Conservation (phyloP, 2,329 filamentous ascomycete genomes). For the Sclerotinia nivalis region DNA sequence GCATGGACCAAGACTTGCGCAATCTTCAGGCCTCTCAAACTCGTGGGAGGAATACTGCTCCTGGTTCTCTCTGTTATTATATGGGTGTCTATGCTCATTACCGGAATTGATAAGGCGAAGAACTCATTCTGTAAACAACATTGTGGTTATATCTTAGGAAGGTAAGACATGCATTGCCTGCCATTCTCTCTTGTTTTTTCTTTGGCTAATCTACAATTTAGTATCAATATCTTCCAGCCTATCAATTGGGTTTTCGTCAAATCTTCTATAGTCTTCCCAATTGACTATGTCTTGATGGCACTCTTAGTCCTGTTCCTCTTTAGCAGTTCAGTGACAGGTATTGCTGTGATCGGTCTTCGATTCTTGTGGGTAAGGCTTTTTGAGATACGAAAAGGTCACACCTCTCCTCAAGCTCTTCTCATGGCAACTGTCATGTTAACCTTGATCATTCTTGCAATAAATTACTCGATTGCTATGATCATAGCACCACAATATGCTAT, state of each 20-base stretch:
- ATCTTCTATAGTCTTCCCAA: conserved; percentile 79
- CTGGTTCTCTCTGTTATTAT: conserved; percentile 73
- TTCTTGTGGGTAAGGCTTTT: conserved; percentile 96
- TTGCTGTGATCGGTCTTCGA: conserved; percentile 85
- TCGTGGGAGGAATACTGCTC: conserved; percentile 78
- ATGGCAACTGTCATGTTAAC: conserved; percentile 89
- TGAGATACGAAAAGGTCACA: conserved; percentile 84
- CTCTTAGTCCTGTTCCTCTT: conserved; percentile 86
- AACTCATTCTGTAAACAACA: conserved; percentile 89
- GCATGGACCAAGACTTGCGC: conserved; percentile 79
- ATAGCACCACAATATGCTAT: conserved; percentile 95
- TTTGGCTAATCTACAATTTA: conserved; percentile 38
- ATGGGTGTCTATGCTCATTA: conserved; percentile 92
- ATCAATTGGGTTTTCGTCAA: conserved; percentile 87
- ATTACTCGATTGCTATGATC: conserved; percentile 90
- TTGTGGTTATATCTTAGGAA: conserved; percentile 88
- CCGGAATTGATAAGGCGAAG: conserved; percentile 91
- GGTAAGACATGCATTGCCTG: conserved; percentile 26
- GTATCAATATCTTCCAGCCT: conserved; percentile 91
- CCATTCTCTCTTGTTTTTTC: conserved; percentile 28
- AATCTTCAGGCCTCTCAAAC: conserved; percentile 83
- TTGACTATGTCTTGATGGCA: conserved; percentile 89
- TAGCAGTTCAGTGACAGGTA: conserved; percentile 80
- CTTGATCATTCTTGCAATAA: conserved; percentile 84
- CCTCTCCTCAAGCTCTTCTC: conserved; percentile 86